Evolutionary conservation across 2,329 filamentous ascomycete species (phyloP).

Genomic region (Teratosphaeria gauchensis): DNA sequence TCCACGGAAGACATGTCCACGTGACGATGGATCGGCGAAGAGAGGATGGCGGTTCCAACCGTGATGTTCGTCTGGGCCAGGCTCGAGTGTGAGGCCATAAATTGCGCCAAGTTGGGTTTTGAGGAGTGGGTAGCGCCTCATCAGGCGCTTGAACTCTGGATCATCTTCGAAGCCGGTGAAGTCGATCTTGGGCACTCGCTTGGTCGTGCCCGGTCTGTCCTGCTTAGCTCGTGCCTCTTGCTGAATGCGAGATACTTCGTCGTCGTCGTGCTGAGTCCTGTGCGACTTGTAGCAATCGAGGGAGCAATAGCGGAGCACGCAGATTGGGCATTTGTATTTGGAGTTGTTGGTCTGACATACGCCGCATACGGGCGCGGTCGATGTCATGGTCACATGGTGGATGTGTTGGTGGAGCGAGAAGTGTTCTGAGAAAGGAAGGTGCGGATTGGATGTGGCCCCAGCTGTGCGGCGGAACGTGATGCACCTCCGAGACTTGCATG

Average conservation of each 20-base stretch:
- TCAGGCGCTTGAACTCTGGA: conserved; percentile 22
- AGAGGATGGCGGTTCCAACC: conserved; percentile 19
- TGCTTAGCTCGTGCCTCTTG: conserved; percentile 1
- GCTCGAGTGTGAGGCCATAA: conserved; percentile 28
- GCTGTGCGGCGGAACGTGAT: conserved; percentile 5
- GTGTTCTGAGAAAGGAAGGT: neutral
- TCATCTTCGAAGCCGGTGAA: conserved; percentile 25
- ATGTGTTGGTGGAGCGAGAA: neutral
- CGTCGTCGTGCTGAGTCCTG: conserved; percentile 22
- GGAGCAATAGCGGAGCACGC: conserved; percentile 36
- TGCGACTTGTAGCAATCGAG: conserved; percentile 30
- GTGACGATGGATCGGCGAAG: conserved; percentile 6
- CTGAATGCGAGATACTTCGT: conserved; percentile 3
- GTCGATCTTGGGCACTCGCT: conserved; percentile 16
- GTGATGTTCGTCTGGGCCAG: conserved; percentile 21
- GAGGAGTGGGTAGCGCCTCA: conserved; percentile 26
- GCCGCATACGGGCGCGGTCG: conserved; percentile 27
- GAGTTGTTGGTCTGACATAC: conserved; percentile 35
- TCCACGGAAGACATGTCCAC: neutral
- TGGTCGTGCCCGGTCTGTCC: conserved; percentile 15
- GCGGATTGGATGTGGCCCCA: neutral
- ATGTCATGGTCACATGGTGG: conserved; percentile 18
- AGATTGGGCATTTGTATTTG: conserved; percentile 43
- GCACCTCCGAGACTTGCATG: conserved; percentile 12
- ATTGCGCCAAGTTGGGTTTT: conserved; percentile 24